Conservation (phyloP, 495 filamentous ascomycete genomes). For the Ramalina peruviana region DNA sequence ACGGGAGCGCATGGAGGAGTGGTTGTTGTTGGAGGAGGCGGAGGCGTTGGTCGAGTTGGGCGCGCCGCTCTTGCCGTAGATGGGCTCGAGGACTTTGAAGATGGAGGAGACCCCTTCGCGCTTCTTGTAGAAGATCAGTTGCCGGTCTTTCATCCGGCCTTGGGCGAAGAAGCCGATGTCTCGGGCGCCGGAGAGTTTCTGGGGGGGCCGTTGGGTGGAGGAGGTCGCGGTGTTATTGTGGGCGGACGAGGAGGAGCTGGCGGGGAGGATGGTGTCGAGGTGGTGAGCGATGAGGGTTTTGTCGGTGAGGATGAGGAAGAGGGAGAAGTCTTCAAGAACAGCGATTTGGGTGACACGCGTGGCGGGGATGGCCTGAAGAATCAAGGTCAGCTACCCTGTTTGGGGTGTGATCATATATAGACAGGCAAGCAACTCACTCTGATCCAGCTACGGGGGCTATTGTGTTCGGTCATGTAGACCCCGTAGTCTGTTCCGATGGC, state of each 20-base stretch:
- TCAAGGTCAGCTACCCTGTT: constrained; percentile 13
- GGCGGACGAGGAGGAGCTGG: constrained; percentile 39
- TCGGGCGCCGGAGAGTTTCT: constrained; percentile 72
- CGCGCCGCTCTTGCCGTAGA: constrained; percentile 57
- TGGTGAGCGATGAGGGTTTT: constrained; percentile 88
- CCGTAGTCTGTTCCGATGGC: constrained; percentile 93
- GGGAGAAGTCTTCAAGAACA: constrained; percentile 86
- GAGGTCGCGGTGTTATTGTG: constrained; percentile 13
- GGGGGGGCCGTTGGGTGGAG: constrained; percentile 59
- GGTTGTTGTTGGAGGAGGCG: background rate
- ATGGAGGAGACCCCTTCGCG: constrained; percentile 80
- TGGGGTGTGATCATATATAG: background rate
- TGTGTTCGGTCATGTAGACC: constrained; percentile 72
- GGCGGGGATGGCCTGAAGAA: constrained; percentile 51
- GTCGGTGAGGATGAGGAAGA: constrained; percentile 82
- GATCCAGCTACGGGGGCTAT: constrained; percentile 78
- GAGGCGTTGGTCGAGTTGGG: constrained; percentile 16
- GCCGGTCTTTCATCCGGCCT: constrained; percentile 91
- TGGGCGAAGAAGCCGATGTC: constrained; percentile 95
- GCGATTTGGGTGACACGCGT: constrained; percentile 79
- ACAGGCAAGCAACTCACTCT: constrained; percentile 41
- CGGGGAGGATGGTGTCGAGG: constrained; percentile 73
- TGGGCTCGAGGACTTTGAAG: constrained; percentile 92
- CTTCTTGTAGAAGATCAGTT: constrained; percentile 91
- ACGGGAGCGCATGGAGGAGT: constrained; percentile 54